A percentile compares a stretch with the other conserved stretches of the same genome.
Conservation (phyloP, 352 stramenopile species). For the Nothophytophthora sp. region DNA sequence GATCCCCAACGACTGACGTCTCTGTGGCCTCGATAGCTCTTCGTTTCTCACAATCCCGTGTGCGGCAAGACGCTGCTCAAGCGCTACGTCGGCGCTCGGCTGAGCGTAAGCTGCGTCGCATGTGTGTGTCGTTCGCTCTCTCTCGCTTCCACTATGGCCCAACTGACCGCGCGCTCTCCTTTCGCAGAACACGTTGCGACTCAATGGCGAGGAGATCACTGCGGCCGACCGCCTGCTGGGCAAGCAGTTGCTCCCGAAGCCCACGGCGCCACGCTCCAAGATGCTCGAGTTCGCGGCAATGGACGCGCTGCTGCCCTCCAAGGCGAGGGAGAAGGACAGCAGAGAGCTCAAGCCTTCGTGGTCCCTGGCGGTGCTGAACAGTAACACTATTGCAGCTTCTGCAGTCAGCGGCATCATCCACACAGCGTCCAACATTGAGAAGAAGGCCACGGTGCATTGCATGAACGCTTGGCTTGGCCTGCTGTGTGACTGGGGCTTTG, state of each 20-base stretch:
- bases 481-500: neutral
- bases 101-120: no score
- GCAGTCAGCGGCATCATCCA: slow-evolving; percentile 47
- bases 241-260: slow-evolving; percentile 59
- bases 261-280: slow-evolving; percentile 3
- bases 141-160: no score
- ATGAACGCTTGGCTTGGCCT: neutral
- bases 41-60: slow-evolving; percentile 64
- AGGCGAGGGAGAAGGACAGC: slow-evolving; percentile 21
- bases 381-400: slow-evolving; percentile 12
- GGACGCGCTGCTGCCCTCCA: slow-evolving; percentile 5
- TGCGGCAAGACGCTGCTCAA: slow-evolving; percentile 55
- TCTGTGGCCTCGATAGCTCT: slow-evolving; percentile 33
- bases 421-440: slow-evolving; percentile 47
- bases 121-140: slow-evolving; percentile 10
- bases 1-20: neutral
- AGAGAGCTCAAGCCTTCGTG: slow-evolving; percentile 16
- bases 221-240: slow-evolving; percentile 41
- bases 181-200: slow-evolving; percentile 47
- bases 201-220: slow-evolving; percentile 72
- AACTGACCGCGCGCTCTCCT: neutral
- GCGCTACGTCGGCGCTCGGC: slow-evolving; percentile 45
- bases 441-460: slow-evolving; percentile 44
- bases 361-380: slow-evolving; percentile 6
- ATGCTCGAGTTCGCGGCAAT: slow-evolving; percentile 8